phyloP scores from a whole-genome alignment of 2,329 filamentous ascomycete genomes.

The Xylariomycetidae sp. region DNA sequence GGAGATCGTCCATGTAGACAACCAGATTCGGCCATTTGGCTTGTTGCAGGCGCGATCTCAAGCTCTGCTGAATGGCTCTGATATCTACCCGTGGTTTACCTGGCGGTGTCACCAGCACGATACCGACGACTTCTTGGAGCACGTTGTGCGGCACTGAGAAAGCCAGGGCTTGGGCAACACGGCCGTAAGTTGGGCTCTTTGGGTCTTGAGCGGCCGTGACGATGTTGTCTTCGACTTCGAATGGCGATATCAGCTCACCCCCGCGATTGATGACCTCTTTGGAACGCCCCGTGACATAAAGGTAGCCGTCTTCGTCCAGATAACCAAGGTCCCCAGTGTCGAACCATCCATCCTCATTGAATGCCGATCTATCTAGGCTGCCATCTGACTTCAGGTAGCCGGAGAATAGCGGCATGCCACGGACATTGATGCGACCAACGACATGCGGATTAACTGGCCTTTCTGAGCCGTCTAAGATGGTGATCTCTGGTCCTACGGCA shows the following conservation, averaged over 20 bases:
- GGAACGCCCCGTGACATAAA: slow-evolving; percentile 50
- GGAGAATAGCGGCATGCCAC: slow-evolving; percentile 45
- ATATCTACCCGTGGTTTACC: slow-evolving; percentile 38
- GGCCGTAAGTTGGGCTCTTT: slow-evolving; percentile 34
- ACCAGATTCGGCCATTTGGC: slow-evolving; percentile 49
- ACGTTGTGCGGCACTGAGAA: slow-evolving; percentile 50
- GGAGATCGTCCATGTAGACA: slow-evolving; percentile 50
- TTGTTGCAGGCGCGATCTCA: slow-evolving; percentile 34
- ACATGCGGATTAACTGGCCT: slow-evolving; percentile 23
- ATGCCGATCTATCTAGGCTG: slow-evolving; percentile 38
- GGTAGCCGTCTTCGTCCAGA: slow-evolving; percentile 44
- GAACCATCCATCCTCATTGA: slow-evolving; percentile 47
- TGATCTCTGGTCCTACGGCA: slow-evolving; percentile 45
- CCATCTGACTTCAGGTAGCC: slow-evolving; percentile 44
- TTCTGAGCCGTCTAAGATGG: slow-evolving; percentile 41
- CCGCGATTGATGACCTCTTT: slow-evolving; percentile 56
- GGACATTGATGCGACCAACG: slow-evolving; percentile 46
- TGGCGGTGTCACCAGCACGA: slow-evolving; percentile 45
- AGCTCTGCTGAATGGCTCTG: neutral
- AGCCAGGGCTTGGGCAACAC: slow-evolving; percentile 44
- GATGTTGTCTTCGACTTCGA: slow-evolving; percentile 55
- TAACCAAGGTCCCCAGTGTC: slow-evolving; percentile 52
- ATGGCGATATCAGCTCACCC: slow-evolving; percentile 55
- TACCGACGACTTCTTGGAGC: slow-evolving; percentile 51
- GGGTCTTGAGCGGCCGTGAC: slow-evolving; percentile 39